Base-by-base conservation (phyloP, 73 alveolate species). In the Paramecium tetraurelia region DNA sequence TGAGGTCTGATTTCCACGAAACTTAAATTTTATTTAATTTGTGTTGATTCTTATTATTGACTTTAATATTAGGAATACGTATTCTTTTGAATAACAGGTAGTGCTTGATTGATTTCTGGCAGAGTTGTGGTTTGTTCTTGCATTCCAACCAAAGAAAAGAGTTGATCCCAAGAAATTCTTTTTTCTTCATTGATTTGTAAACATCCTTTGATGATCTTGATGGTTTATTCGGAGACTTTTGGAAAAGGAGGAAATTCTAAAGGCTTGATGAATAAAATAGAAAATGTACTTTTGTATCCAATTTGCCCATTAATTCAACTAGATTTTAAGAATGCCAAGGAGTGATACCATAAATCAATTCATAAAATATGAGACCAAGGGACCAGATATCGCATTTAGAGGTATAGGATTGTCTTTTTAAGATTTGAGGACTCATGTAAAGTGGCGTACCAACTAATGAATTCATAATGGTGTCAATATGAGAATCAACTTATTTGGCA, bases 361-460 rank as follows among this genome's bases (percentile, higher is more conserved):
- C 93, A 92, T 85, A 92, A 21, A 89, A 71, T 38, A 92, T 88
- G 16, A 92, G 48, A n/a, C 95, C 95, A 14, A 92, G 33, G 5
- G 92, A 71, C 95, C 95, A 92, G 4, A 72, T 72, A 40, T 92
- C 95, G 14, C 93, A 80, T 59, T 80, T 85, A 40, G 92, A 59
- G 18, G 93, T 89, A 29, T 85, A 86, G 57, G 58, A 83, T 59
- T 92, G 38, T 70, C 93, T 87, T 40, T 80, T 71, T 7, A 92
- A 44, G 10, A 86, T 89, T 86, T 92, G 29, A 2, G 95, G 95
- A 68, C 93, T 77, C 92, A 92, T 70, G 35, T 92, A 92, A 22
- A 75, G 63, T 16, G 95, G 95, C 9, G 93, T 92, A 21, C 95
- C 95, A 1, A 92, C 93, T 38, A 92, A 75, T n/a, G 92, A 85